phyloP scores from a whole-genome alignment of 768 basidiomycete genomes.

The Lactarius deliciosus region DNA sequence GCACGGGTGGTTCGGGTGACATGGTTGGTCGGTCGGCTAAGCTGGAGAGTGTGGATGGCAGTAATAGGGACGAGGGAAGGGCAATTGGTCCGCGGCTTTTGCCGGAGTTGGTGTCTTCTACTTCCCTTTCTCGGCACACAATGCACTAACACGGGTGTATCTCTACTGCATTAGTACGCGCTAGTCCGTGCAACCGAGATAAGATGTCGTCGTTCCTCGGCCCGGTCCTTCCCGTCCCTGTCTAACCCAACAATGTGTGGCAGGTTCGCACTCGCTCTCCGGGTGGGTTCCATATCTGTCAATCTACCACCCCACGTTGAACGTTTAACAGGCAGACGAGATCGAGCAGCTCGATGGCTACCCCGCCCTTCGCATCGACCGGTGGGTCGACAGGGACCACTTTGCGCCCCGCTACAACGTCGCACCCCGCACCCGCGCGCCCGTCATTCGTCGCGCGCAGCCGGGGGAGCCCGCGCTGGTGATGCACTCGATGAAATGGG shows the following conservation, averaged over 20 bases:
- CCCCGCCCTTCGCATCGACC: constrained; percentile 43
- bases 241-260: constrained; percentile 53
- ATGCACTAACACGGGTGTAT: not conserved
- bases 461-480: constrained; percentile 40
- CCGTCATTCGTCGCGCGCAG: constrained; percentile 57
- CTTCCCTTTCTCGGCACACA: constrained; percentile 1
- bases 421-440: constrained; percentile 76
- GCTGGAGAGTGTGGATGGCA: not conserved
- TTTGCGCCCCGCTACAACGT: constrained; percentile 76
- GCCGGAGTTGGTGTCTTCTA: too few species aligned
- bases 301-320: not conserved
- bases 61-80: too few species aligned
- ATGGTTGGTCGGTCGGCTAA: constrained; percentile 3
- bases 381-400: constrained; percentile 60
- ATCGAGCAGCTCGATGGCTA: constrained; percentile 46
- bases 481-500: constrained; percentile 89
- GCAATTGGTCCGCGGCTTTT: not conserved
- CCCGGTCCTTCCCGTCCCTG: not conserved
- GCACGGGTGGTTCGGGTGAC: constrained; percentile 21
- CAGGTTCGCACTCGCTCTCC: constrained; percentile 54
- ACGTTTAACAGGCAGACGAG: constrained; percentile 14
- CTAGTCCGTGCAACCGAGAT: not conserved
- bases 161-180: too few species aligned
- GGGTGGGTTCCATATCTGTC: constrained; percentile 37
- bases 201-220: not conserved